Conservation (phyloP, 2,329 filamentous ascomycete species). For the Teratosphaeria epicoccoides region DNA sequence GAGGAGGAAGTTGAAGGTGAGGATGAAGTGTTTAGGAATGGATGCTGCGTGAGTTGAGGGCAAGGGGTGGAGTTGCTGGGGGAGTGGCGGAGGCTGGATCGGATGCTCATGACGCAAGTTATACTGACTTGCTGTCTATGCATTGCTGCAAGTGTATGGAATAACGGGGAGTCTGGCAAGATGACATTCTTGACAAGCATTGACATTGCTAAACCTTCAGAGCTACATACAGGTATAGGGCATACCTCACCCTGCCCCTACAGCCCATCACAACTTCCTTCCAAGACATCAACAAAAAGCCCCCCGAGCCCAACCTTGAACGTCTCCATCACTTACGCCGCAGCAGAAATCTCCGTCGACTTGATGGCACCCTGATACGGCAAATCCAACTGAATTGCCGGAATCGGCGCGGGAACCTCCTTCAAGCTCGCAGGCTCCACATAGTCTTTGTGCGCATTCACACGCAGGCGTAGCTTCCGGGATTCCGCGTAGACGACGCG, state of each 20-base stretch:
- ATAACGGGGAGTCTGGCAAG: background rate
- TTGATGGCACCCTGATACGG: conserved; percentile 6
- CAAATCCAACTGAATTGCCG: conserved; percentile 17
- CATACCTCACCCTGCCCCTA: background rate
- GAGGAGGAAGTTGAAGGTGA: background rate
- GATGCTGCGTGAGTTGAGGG: background rate
- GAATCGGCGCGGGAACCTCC: conserved; percentile 28
- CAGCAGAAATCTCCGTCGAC: background rate
- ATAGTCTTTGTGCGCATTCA: conserved; percentile 32
- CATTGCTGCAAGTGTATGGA: background rate
- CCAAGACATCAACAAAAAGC: background rate
- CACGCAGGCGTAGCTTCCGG: conserved; percentile 29
- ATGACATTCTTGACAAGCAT: background rate
- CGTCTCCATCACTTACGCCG: background rate
- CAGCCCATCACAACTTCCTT: background rate
- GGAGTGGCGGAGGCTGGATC: background rate
- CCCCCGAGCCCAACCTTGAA: background rate
- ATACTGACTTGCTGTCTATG: background rate
- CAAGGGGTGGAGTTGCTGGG: background rate
- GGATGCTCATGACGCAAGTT: background rate
- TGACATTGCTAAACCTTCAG: background rate
- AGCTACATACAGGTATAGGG: background rate
- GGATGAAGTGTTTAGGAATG: background rate
- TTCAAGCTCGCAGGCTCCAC: conserved; percentile 28
- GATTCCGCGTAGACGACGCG: conserved; percentile 33